phyloP scores from a whole-genome alignment of 164 flowering plant species.

The Tetracentron sinense region DNA sequence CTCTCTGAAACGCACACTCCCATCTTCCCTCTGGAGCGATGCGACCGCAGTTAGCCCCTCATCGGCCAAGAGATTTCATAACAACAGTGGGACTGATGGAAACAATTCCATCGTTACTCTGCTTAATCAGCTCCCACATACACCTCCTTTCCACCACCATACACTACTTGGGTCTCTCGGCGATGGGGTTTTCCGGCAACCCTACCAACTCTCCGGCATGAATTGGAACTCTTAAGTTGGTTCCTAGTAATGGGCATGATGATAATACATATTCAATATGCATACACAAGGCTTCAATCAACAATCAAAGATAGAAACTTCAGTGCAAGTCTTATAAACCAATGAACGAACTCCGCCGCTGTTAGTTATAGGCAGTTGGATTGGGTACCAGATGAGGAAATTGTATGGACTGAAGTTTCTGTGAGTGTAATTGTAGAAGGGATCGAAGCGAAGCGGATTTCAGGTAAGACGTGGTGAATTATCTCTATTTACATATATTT shows the following conservation, averaged over 20 bases:
- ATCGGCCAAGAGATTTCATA: slow-evolving; percentile 28
- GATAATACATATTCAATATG: too few relatives aligned
- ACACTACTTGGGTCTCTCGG: slow-evolving; percentile 40
- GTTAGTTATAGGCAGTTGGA: too few relatives aligned
- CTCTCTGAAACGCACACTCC: slow-evolving; percentile 21
- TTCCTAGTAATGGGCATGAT: slow-evolving; percentile 1
- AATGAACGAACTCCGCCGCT: too few relatives aligned
- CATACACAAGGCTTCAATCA: too few relatives aligned
- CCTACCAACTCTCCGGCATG: slow-evolving; percentile 51
- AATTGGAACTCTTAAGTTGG: slow-evolving; percentile 52
- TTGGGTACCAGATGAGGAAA: too few relatives aligned
- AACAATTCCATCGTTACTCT: slow-evolving; percentile 31
- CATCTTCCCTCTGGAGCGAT: slow-evolving; percentile 33
- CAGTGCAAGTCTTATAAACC: too few relatives aligned
- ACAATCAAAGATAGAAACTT: too few relatives aligned
- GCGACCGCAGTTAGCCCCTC: slow-evolving; percentile 1
- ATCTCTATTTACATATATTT: too few relatives aligned
- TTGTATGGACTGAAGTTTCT: too few relatives aligned
- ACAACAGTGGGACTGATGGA: slow-evolving; percentile 8
- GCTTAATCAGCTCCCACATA: slow-evolving; percentile 45
- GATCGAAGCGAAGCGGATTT: too few relatives aligned
- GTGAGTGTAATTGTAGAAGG: too few relatives aligned
- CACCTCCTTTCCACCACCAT: slow-evolving; percentile 24
- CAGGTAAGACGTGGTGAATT: too few relatives aligned
- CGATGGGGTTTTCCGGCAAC: slow-evolving; percentile 48